Evolutionary conservation across 176 grass and related monocot species (phyloP).

Genomic region (Stipa capillata): DNA sequence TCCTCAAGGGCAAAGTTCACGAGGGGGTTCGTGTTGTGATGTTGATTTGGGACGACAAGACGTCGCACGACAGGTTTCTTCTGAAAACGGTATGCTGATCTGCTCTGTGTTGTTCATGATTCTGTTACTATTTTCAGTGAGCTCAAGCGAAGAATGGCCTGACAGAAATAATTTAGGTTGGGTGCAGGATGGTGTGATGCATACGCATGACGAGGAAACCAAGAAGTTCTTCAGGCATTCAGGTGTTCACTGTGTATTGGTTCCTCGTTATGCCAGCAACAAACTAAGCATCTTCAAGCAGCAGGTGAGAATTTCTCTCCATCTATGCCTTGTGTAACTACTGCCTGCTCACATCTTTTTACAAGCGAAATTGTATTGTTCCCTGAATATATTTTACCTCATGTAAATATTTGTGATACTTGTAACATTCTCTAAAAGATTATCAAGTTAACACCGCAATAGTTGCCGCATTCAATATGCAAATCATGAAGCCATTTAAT

Average conservation of each 20-base stretch:
- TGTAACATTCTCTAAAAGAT: not conserved
- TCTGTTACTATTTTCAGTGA: too few relatives aligned
- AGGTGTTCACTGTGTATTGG: conserved; percentile 64
- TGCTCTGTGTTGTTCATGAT: too few relatives aligned
- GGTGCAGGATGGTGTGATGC: conserved; percentile 87
- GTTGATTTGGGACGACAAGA: conserved; percentile 76
- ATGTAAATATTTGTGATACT: not conserved
- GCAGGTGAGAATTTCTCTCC: conserved; percentile 35
- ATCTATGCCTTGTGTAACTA: not conserved
- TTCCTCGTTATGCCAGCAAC: conserved; percentile 75
- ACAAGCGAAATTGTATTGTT: not conserved
- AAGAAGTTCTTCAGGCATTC: conserved; percentile 78
- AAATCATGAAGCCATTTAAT: not conserved
- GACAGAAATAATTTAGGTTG: conserved; percentile 30
- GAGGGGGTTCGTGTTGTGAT: conserved; percentile 62
- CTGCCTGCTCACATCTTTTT: not conserved
- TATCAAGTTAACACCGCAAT: not conserved
- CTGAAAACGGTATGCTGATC: conserved; percentile 56
- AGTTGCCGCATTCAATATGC: not conserved
- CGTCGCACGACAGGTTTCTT: conserved; percentile 58
- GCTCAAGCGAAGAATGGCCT: conserved; percentile 22
- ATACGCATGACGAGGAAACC: conserved; percentile 84
- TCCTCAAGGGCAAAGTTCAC: conserved; percentile 47
- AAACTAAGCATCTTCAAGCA: conserved; percentile 98
- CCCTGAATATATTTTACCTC: not conserved